These are phyloP conservation scores for Penicillium glabrum DNA, from an alignment of 2,329 filamentous ascomycete species.

Conservation along the genomic window DNA sequence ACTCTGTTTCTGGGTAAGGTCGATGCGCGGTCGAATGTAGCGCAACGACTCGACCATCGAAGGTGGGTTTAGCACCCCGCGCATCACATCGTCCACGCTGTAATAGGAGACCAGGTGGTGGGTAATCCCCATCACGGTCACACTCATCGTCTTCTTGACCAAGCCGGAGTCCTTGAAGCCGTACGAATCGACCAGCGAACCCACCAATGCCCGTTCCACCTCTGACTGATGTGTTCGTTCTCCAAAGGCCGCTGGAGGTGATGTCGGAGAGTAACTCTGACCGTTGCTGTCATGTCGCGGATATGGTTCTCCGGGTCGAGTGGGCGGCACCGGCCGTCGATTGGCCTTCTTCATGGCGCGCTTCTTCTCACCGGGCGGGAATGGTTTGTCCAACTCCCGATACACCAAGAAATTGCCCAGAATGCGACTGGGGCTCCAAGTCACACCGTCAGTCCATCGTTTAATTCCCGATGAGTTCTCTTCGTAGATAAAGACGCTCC, in stretches of 20 bases:
- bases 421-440: constrained; percentile 87
- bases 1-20: constrained; percentile 63
- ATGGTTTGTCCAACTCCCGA: constrained; percentile 74
- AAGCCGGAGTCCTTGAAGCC: constrained; percentile 79
- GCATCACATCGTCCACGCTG: constrained; percentile 73
- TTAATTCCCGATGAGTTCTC: constrained; percentile 89
- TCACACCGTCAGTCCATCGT: constrained; percentile 88
- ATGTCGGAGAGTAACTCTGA: constrained; percentile 40
- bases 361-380: constrained; percentile 82
- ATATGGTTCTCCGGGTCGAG: constrained; percentile 55
- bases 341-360: constrained; percentile 71
- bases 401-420: constrained; percentile 84
- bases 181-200: constrained; percentile 86
- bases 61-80: constrained; percentile 60
- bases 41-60: constrained; percentile 53
- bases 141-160: constrained; percentile 90
- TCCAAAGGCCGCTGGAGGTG: constrained; percentile 33
- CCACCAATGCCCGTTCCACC: constrained; percentile 64
- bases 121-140: constrained; percentile 69
- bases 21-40: constrained; percentile 55
- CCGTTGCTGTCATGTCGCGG: constrained; percentile 44
- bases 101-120: constrained; percentile 93
- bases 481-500: constrained; percentile 88
- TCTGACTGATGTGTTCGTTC: constrained; percentile 45
- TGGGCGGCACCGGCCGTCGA: constrained; percentile 42